phyloP scores from a whole-genome alignment of 164 flowering plant species.

The Kalanchoe fedtschenkoi region DNA sequence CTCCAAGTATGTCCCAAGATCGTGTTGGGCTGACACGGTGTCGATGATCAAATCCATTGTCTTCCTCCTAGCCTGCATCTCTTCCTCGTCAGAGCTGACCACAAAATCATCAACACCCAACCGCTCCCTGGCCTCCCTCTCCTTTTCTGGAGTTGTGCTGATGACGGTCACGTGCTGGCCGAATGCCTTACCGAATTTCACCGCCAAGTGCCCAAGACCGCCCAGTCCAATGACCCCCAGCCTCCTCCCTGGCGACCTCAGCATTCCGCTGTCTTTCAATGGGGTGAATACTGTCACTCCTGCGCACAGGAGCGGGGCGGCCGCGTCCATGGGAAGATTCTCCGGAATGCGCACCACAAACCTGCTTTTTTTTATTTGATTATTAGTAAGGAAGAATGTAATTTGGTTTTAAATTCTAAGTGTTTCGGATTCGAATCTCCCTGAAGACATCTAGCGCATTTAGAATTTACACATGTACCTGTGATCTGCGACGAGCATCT shows the following conservation, averaged over 20 bases:
- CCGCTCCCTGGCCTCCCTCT: slow-evolving; percentile 43
- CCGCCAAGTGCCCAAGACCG: slow-evolving; percentile 68
- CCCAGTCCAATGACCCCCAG: slow-evolving; percentile 72
- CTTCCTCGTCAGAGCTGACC: slow-evolving; percentile 37
- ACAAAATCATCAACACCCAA: slow-evolving; percentile 65
- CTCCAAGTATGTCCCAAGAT: slow-evolving; percentile 38
- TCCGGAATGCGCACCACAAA: slow-evolving; percentile 56
- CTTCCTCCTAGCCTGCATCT: slow-evolving; percentile 50
- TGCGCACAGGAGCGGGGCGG: slow-evolving; percentile 65
- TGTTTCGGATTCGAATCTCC: no score
- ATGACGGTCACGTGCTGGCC: slow-evolving; percentile 75
- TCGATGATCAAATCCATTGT: slow-evolving; percentile 50
- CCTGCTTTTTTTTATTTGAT: slow-evolving; percentile 14
- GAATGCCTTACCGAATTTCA: slow-evolving; percentile 68
- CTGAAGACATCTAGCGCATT: no score
- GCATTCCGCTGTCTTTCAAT: slow-evolving; percentile 43
- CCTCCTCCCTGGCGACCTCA: slow-evolving; percentile 34
- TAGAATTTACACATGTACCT: slow-evolving; percentile 20
- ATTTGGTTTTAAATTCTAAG: no score
- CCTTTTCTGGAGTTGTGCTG: slow-evolving; percentile 65
- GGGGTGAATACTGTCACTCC: slow-evolving; percentile 68
- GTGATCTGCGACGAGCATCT: slow-evolving; percentile 49
- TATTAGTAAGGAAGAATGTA: no score
- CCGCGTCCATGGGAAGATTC: slow-evolving; percentile 49
- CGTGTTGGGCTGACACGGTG: slow-evolving; percentile 49